These are phyloP conservation scores for Beauveria scarabaeidicola DNA, from an alignment of 2,329 filamentous ascomycete species.

Conservation along the genomic window DNA sequence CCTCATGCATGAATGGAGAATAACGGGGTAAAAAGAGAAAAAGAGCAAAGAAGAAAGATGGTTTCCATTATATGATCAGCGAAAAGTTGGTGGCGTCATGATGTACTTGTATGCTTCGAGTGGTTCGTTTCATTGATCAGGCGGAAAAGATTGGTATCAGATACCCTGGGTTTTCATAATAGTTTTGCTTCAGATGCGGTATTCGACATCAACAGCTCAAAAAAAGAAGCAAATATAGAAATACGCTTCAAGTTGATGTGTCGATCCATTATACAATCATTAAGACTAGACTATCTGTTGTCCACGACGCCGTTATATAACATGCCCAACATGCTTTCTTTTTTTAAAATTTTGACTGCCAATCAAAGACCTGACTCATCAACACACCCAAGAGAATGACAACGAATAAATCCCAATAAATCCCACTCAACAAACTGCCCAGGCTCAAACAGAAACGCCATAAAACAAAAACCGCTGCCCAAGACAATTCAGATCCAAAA, in stretches of 20 bases:
- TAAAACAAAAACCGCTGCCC: not conserved
- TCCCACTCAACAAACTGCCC: not conserved
- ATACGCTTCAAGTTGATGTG: not conserved
- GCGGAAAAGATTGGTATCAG: not conserved
- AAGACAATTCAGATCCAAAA: not conserved
- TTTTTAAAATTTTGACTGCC: not conserved
- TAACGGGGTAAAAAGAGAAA: not conserved
- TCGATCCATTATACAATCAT: slow-evolving; percentile 2
- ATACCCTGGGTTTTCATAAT: not conserved
- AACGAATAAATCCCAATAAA: not conserved
- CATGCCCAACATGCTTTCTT: not conserved
- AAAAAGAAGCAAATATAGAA: not conserved
- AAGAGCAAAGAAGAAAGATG: not conserved
- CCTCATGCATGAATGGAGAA: slow-evolving; percentile 37
- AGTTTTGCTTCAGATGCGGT: not conserved
- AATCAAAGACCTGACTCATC: not conserved
- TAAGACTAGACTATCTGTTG: not conserved
- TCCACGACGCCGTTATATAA: not conserved
- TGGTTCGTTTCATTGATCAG: not conserved
- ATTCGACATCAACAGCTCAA: not conserved
- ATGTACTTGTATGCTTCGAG: not conserved
- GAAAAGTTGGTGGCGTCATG: not conserved
- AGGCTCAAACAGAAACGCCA: not conserved
- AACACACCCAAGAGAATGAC: not conserved
- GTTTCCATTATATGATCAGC: not conserved